These are phyloP conservation scores for Kluyveromyces wickerhamii DNA, from an alignment of 805 yeast species.

Conservation along the genomic window DNA sequence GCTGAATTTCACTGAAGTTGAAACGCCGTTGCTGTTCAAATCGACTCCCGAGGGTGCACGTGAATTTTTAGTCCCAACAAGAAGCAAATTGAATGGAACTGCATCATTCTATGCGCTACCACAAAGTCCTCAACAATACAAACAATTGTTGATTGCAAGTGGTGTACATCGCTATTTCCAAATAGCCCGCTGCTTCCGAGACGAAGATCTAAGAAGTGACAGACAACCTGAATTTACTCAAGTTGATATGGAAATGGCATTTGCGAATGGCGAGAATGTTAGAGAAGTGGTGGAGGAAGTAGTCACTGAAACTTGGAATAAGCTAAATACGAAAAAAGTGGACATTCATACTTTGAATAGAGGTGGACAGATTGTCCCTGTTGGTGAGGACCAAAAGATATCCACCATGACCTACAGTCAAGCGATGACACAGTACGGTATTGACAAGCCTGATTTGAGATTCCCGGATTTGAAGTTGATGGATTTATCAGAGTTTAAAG, in stretches of 20 bases:
- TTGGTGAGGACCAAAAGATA: slow-evolving; percentile 20
- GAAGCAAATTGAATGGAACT: slow-evolving; percentile 36
- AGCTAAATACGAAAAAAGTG: slow-evolving; percentile 27
- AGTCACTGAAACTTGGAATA: slow-evolving; percentile 48
- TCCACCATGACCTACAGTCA: slow-evolving; percentile 53
- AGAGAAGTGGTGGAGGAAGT: slow-evolving; percentile 53
- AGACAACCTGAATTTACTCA: slow-evolving; percentile 98
- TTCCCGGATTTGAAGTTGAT: slow-evolving; percentile 42
- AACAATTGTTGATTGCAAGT: slow-evolving; percentile 89
- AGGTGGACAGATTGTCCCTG: slow-evolving; percentile 18
- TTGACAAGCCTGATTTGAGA: slow-evolving; percentile 91
- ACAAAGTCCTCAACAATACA: slow-evolving; percentile 97
- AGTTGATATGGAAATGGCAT: slow-evolving; percentile 91
- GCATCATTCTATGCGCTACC: slow-evolving; percentile 76
- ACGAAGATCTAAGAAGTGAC: slow-evolving; percentile 90
- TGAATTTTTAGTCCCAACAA: slow-evolving; percentile 89
- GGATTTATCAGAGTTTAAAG: slow-evolving; percentile 38
- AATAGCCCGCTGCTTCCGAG: slow-evolving; percentile 89
- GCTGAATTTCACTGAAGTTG: slow-evolving; percentile 65
- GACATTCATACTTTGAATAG: slow-evolving; percentile 26
- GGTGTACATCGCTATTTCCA: slow-evolving; percentile 85
- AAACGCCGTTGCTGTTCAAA: slow-evolving; percentile 87
- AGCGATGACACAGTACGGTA: slow-evolving; percentile 70
- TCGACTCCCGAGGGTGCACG: slow-evolving; percentile 98
- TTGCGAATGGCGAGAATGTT: slow-evolving; percentile 62